A percentile compares a stretch with the other conserved stretches of the same genome.
These are phyloP conservation scores for Hydrangea macrophylla DNA, from an alignment of 148 eudicot species.

Conservation along the genomic window DNA sequence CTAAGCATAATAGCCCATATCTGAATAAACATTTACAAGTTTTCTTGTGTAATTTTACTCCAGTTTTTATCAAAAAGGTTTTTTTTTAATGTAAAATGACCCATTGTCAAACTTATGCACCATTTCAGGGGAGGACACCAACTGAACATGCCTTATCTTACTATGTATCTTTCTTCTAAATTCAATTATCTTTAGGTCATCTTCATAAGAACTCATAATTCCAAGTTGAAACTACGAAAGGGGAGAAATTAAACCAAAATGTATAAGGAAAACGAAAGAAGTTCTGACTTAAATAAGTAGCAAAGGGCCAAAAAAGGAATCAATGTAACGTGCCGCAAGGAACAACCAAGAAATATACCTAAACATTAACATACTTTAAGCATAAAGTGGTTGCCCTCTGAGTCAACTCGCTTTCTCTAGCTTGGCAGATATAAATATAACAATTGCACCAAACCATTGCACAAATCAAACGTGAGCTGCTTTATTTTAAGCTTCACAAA, in stretches of 20 bases:
- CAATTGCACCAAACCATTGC: too few relatives aligned
- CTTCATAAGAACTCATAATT: not conserved
- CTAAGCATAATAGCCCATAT: not conserved
- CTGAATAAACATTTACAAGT: too few relatives aligned
- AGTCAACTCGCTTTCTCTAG: too few relatives aligned
- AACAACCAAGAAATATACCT: too few relatives aligned
- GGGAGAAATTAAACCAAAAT: not conserved
- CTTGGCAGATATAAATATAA: too few relatives aligned
- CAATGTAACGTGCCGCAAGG: too few relatives aligned
- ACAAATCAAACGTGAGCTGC: too few relatives aligned
- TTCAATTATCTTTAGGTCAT: not conserved
- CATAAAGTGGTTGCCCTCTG: too few relatives aligned
- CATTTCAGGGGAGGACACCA: not conserved
- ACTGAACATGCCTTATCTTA: not conserved
- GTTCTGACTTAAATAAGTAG: too few relatives aligned
- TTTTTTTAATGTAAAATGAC: not conserved
- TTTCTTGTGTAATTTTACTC: not conserved
- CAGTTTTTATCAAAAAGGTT: not conserved
- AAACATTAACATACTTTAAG: too few relatives aligned
- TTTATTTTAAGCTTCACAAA: too few relatives aligned
- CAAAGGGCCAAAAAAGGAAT: too few relatives aligned
- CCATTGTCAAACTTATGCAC: not conserved
- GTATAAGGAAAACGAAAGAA: not conserved
- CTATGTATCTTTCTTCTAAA: not conserved
- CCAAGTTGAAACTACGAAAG: not conserved